Conservation (phyloP, 2,329 filamentous ascomycete genomes). For the Rutstroemia sp. region DNA sequence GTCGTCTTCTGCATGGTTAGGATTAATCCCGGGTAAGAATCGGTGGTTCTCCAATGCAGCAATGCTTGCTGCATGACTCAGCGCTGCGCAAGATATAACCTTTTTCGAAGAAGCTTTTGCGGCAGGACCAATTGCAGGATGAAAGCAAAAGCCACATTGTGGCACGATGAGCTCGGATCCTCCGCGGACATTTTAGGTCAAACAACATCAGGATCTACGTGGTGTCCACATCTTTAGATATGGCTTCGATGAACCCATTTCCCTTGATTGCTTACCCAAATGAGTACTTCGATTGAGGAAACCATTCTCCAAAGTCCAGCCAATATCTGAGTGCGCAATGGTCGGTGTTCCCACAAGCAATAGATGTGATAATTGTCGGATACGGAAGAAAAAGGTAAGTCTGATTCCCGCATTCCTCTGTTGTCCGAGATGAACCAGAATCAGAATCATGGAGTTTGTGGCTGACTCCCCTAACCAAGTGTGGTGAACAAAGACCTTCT, state of each 20-base stretch:
- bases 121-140: neutral
- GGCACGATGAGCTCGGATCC: neutral
- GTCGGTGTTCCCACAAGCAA: slow-evolving; percentile 14
- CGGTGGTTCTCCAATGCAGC: too few species aligned
- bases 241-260: neutral
- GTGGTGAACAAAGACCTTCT: slow-evolving; percentile 15
- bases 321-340: neutral
- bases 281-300: too few species aligned
- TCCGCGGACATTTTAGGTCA: neutral
- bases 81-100: slow-evolving; percentile 3
- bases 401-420: too few species aligned
- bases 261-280: too few species aligned
- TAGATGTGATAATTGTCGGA: slow-evolving; percentile 15
- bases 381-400: slow-evolving; percentile 16
- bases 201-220: neutral
- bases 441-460: neutral
- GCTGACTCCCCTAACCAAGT: neutral
- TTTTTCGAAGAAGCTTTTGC: neutral
- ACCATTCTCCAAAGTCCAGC: neutral
- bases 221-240: neutral
- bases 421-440: neutral
- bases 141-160: neutral
- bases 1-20: too few species aligned
- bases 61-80: neutral
- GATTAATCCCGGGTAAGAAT: too few species aligned